Conservation (phyloP, 306 rosid species). For the Quercus agrifolia region DNA sequence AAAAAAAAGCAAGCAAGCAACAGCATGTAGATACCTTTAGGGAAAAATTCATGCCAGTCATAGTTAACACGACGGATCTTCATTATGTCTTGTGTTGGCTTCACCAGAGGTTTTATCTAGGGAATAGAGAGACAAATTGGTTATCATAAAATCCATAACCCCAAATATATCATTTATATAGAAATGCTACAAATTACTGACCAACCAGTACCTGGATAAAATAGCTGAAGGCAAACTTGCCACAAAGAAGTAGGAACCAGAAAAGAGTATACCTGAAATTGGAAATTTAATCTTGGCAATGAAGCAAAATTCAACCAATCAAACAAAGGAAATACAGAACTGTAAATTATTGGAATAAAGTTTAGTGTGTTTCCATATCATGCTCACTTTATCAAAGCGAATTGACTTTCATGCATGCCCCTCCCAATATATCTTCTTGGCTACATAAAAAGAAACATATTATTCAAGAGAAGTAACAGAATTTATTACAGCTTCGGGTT, state of each 20-base stretch:
- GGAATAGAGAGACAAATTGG: slow-evolving; percentile 11
- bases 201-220: slow-evolving; percentile 64
- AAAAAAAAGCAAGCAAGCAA: slow-evolving; percentile 19
- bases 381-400: slow-evolving; percentile 87
- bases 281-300: slow-evolving; percentile 15
- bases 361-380: slow-evolving; percentile 4
- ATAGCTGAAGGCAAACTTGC: slow-evolving; percentile 76
- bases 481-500: background rate
- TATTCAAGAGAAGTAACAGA: slow-evolving; percentile 16
- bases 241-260: slow-evolving; percentile 81
- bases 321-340: slow-evolving; percentile 9
- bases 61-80: slow-evolving; percentile 56
- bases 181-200: slow-evolving; percentile 6
- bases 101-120: slow-evolving; percentile 84
- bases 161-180: slow-evolving; percentile 9
- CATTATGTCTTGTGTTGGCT: slow-evolving; percentile 92
- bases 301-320: slow-evolving; percentile 19
- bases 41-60: slow-evolving; percentile 94
- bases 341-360: slow-evolving; percentile 9
- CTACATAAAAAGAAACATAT: slow-evolving; percentile 44
- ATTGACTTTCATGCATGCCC: slow-evolving; percentile 98
- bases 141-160: slow-evolving; percentile 12
- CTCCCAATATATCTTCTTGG: slow-evolving; percentile 92
- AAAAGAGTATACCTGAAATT: slow-evolving; percentile 86
- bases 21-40: slow-evolving; percentile 48